These are phyloP conservation scores for Cladosporium oxysporum DNA, from an alignment of 2,329 filamentous ascomycete species.

Conservation along the genomic window DNA sequence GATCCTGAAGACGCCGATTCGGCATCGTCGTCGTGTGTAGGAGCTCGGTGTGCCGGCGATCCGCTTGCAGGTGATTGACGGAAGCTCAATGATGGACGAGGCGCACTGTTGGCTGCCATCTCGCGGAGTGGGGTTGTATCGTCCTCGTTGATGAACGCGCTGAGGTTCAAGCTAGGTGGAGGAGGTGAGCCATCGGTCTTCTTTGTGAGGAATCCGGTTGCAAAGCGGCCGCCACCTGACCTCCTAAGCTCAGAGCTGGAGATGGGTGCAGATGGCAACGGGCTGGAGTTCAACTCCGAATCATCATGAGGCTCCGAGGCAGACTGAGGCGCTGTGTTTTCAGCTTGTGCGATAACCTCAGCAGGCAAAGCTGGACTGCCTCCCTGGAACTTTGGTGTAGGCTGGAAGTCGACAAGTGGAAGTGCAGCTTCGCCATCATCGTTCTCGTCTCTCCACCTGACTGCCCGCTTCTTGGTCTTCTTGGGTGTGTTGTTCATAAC, in stretches of 20 bases:
- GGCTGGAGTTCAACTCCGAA: conserved; percentile 51
- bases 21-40: conserved; percentile 38
- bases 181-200: conserved; percentile 57
- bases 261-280: conserved; percentile 57
- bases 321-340: not conserved
- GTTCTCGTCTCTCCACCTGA: conserved; percentile 91
- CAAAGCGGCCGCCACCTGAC: conserved; percentile 64
- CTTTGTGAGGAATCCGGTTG: conserved; percentile 81
- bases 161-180: conserved; percentile 58
- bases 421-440: conserved; percentile 66
- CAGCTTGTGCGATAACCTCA: conserved; percentile 36
- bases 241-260: conserved; percentile 61
- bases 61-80: conserved; percentile 30
- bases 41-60: not conserved
- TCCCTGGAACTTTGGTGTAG: conserved; percentile 70
- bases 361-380: conserved; percentile 52
- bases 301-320: not conserved
- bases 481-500: conserved; percentile 64
- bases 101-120: conserved; percentile 45
- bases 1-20: conserved; percentile 28
- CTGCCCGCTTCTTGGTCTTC: conserved; percentile 72
- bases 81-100: conserved; percentile 47
- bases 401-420: conserved; percentile 79
- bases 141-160: conserved; percentile 58
- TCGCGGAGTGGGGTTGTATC: conserved; percentile 51